Evolutionary conservation across 2,329 filamentous ascomycete genomes (phyloP).

Genomic region (Balansia obtecta): DNA sequence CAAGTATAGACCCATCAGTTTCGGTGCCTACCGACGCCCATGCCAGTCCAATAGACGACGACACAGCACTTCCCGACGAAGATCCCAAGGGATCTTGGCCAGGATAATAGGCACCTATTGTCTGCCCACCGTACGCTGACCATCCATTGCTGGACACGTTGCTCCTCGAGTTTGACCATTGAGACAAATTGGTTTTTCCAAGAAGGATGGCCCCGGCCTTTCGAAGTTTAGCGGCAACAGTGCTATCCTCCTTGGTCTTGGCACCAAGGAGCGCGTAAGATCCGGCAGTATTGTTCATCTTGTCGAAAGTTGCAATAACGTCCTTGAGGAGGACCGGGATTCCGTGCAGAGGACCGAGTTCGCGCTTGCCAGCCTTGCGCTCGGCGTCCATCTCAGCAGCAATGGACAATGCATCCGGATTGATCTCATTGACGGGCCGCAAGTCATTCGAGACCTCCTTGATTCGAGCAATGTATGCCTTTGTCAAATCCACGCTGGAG

Average conservation of each 20-base stretch:
- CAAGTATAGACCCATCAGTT: constrained; percentile 50
- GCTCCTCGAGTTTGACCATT: constrained; percentile 53
- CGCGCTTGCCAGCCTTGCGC: constrained; percentile 8
- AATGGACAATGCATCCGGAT: constrained; percentile 25
- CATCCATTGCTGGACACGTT: constrained; percentile 48
- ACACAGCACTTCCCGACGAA: constrained; percentile 50
- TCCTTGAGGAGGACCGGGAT: constrained; percentile 56
- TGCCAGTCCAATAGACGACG: constrained; percentile 18
- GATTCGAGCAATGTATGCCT: constrained; percentile 17
- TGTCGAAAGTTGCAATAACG: constrained; percentile 50
- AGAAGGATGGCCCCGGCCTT: constrained; percentile 50
- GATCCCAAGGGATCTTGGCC: constrained; percentile 50
- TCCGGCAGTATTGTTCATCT: constrained; percentile 51
- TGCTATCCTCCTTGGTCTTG: constrained; percentile 40
- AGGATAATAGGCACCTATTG: constrained; percentile 46
- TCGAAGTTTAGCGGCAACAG: constrained; percentile 46
- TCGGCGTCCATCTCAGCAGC: constrained; percentile 22
- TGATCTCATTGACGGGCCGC: constrained; percentile 22
- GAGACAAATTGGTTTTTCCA: constrained; percentile 51
- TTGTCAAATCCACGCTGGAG: constrained; percentile 24
- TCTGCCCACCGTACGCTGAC: constrained; percentile 52
- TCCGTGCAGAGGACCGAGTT: constrained; percentile 41
- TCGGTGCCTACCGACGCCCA: constrained; percentile 17
- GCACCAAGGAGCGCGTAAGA: constrained; percentile 51
- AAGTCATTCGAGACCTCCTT: constrained; percentile 14